Evolutionary conservation across 176 grass and related monocot species (phyloP).

Genomic region (Lolium rigidum): DNA sequence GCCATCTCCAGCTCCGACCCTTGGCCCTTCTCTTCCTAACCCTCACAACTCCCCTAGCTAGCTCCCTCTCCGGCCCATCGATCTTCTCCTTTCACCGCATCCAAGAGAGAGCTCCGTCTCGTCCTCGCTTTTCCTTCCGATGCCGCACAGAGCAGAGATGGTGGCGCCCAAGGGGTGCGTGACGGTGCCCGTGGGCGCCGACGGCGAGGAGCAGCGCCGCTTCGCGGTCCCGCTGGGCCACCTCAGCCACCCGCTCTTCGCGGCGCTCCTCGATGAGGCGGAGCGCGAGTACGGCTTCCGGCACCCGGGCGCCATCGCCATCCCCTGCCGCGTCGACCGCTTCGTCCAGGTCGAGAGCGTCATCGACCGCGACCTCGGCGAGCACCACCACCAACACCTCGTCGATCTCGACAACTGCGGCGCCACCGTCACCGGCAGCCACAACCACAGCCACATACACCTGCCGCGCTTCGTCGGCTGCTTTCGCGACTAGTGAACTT

Average conservation of each 20-base stretch:
- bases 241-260: constrained; percentile 92
- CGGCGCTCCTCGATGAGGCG: constrained; percentile 68
- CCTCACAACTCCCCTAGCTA: not conserved
- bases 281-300: constrained; percentile 84
- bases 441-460: constrained; percentile 47
- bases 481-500: no score
- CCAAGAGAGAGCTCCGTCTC: not conserved
- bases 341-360: constrained; percentile 69
- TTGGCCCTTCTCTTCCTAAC: constrained; percentile 59
- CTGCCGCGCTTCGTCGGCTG: constrained; percentile 68
- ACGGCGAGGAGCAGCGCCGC: constrained; percentile 72
- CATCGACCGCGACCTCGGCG: constrained; percentile 63
- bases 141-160: not conserved
- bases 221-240: constrained; percentile 82
- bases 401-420: not conserved
- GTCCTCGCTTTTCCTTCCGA: not conserved
- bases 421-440: not conserved
- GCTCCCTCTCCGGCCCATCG: not conserved
- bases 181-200: constrained; percentile 67
- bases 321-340: constrained; percentile 80
- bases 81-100: not conserved
- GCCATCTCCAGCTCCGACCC: constrained; percentile 76
- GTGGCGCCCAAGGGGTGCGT: constrained; percentile 79
- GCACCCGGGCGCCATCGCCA: constrained; percentile 77
- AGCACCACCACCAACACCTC: constrained; percentile 39